These are phyloP conservation scores for Closterium sp. DNA, from an alignment of 139 green algal genomes.

Conservation along the genomic window DNA sequence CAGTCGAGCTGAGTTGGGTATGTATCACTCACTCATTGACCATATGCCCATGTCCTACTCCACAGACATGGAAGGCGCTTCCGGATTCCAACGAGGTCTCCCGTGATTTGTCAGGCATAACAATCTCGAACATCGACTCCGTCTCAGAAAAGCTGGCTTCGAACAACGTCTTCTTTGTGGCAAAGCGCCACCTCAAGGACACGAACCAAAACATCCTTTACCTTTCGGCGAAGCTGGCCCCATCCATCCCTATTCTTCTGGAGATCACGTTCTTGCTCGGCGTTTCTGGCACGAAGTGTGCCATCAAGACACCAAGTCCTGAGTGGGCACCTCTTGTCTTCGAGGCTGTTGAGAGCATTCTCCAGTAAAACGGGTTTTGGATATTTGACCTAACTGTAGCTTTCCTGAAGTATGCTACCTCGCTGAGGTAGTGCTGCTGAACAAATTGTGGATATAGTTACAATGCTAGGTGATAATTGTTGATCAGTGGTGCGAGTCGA, in stretches of 20 bases:
- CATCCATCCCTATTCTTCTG: conserved; percentile 35
- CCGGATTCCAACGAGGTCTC: conserved; percentile 47
- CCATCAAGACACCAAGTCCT: conserved; percentile 36
- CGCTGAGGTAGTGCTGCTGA: not conserved
- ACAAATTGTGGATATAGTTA: no score
- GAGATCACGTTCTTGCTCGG: conserved; percentile 35
- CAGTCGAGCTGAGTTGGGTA: not conserved
- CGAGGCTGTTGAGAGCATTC: conserved; percentile 27
- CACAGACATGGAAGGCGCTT: conserved; percentile 48
- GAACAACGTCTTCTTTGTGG: conserved; percentile 54
- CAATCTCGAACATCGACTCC: conserved; percentile 21
- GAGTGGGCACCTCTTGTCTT: conserved; percentile 46
- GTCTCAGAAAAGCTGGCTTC: conserved; percentile 15
- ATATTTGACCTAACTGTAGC: not conserved
- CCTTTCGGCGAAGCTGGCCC: conserved; percentile 32
- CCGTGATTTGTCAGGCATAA: conserved; percentile 11
- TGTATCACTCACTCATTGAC: not conserved
- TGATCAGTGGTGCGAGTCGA: no score
- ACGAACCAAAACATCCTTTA: conserved; percentile 53
- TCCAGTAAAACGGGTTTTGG: not conserved
- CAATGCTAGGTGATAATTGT: no score
- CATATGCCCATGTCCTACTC: not conserved
- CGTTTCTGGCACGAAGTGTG: conserved; percentile 12
- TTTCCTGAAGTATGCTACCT: not conserved
- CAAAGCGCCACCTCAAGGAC: conserved; percentile 39